Evolutionary conservation across 331 rosid genomes (phyloP), one percentile per base, ranked within the genome.

Genomic region (Spiraea crenata): DNA sequence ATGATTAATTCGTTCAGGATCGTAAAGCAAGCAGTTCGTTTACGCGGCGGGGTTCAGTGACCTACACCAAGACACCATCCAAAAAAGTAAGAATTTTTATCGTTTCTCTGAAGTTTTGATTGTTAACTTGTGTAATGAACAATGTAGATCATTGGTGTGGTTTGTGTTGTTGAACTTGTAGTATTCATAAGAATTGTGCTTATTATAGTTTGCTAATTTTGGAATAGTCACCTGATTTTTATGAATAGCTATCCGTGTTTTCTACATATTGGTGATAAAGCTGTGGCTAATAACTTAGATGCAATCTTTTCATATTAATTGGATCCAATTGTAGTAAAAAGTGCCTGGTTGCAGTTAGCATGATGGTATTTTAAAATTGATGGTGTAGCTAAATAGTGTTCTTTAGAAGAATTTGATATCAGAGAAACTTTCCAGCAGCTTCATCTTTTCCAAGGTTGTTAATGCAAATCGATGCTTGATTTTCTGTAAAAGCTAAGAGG

Each of bases 61-160:
- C 89, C 74, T 91, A 91, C 85, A 95, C 99, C 45, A 95, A 95
- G 82, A 86, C 96, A 45, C 99, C 99, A 57, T 74, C 78, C 40
- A 87, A 54, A 85, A 95, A 81, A 80, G 98, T 95, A 78, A 76
- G 82, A 57, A 34, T 37, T 65, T 65, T 78, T 15, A 61, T 63
- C 66, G 51, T 19, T 0, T 38, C 13, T 48, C 14, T 3, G 19
- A 55, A 54, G 2, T 75, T 66, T n/a, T 75, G 52, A 58, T 59
- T 49, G 14, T 41, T 65, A 55, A 52, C 3, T 4, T 70, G 20
- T 55, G 16, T 76, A 54, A 47, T 51, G 59, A 3, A 45, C 39
- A 12, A n/a, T 25, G 47, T 14, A 54, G 39, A 70, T 70, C 11
- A 8, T 20, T 50, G 13, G 35, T 17, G 19, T 48, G 47, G n/a